Percentiles rank a stretch among this genome's conserved stretches.
Conservation (phyloP, 495 filamentous ascomycete genomes). For the Daldinia decipiens region DNA sequence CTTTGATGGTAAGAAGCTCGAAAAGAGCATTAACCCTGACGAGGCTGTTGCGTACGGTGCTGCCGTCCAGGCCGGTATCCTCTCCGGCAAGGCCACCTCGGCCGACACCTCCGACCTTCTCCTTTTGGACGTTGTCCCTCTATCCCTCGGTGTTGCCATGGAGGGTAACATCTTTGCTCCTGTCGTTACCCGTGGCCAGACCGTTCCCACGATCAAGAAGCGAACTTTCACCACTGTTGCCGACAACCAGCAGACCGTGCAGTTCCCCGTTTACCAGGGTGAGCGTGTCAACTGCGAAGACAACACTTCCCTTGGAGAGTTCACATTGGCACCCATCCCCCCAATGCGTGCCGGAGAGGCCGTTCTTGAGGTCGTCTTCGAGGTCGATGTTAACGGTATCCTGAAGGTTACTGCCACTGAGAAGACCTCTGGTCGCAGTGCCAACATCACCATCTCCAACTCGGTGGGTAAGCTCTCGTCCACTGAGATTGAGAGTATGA, state of each 20-base stretch:
- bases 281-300: conserved; percentile 99
- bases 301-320: conserved; percentile 98
- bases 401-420: conserved; percentile 99
- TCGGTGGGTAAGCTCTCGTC: conserved; percentile 98
- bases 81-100: conserved; percentile 95
- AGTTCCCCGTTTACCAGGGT: conserved; percentile 98
- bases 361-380: conserved; percentile 97
- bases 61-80: conserved; percentile 97
- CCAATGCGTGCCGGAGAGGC: conserved; percentile 98
- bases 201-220: conserved; percentile 95
- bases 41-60: conserved; percentile 99
- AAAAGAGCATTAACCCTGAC: conserved; percentile 99
- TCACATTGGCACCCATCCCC: conserved; percentile 96
- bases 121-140: conserved; percentile 94
- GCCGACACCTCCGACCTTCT: conserved; percentile 96
- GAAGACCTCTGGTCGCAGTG: conserved; percentile 96
- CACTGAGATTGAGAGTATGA: conserved; percentile 96
- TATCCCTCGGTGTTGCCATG: conserved; percentile 99
- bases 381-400: conserved; percentile 99
- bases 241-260: conserved; percentile 95
- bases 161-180: conserved; percentile 99
- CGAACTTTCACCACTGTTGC: conserved; percentile 96
- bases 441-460: conserved; percentile 99
- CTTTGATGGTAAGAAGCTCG: conserved; percentile 99
- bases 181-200: conserved; percentile 90